Base-by-base conservation (phyloP, 257 asterid genomes). In the Fraxinus americana region DNA sequence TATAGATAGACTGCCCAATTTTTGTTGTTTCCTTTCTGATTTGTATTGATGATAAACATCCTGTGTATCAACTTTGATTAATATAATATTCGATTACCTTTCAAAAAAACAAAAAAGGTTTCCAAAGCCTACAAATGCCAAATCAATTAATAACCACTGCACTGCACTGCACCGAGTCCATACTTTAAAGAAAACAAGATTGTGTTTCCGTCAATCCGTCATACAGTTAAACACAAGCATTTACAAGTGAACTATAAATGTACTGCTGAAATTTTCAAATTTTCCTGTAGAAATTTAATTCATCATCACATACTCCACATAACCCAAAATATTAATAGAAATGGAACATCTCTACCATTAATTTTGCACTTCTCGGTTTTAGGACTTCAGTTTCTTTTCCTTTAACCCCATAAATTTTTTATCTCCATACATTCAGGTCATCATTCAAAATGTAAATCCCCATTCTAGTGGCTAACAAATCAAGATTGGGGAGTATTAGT, bases 401-500 rank as follows among this genome's bases (percentile, higher is more conserved):
- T 16, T 19, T 52, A 5, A 4, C 9, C 65, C 27, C 27, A 12
- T 16, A 54, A 54, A 1, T 54, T 54, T 50, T 5, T 17, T 6
- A 5, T 19, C 10, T 19, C 65, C 65, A 52, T 52, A 54, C 9
- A 19, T 50, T 50, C 21, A 50, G 23, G 61, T 50, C 61, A 50
- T 17, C 21, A 5, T 16, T 16, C 61, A 50, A 16, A 50, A 50
- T 16, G 21, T 50, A 50, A 50, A 50, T 50, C 19, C 21, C 43
- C 43, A 38, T 38, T 52, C 61, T 52, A 16, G 21, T 52, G 61
- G 61, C 12, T 52, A 52, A 52, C 23, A 52, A 17, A 52, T 1
- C 63, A 52, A 14, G 63, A 17, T 57, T 57, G 66, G 66, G 66
- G 66, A 57, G 66, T 57, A 57, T 57, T n/a, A n/a, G 27, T 57